Evolutionary conservation across 495 filamentous ascomycete species (phyloP).

Genomic region (Clohesyomyces aquaticus): DNA sequence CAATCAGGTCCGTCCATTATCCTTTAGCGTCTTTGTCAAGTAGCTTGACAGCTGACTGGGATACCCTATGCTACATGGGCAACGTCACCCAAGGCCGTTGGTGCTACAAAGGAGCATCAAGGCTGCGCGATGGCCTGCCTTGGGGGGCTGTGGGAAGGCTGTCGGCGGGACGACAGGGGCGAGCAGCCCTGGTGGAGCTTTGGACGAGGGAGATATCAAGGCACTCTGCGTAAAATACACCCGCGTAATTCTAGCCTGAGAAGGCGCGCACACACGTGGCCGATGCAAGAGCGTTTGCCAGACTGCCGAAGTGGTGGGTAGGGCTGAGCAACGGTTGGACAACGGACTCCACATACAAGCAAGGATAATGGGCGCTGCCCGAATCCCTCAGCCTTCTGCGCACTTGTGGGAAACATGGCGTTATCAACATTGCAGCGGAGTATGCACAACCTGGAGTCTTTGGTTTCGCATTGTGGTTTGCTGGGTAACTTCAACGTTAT

Average conservation of each 20-base stretch:
- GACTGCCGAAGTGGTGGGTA: constrained; percentile 33
- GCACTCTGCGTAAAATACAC: neutral
- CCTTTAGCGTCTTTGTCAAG: constrained; percentile 21
- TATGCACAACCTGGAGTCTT: neutral
- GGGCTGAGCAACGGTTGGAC: constrained; percentile 37
- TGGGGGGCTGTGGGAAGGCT: neutral
- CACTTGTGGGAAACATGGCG: too few species aligned
- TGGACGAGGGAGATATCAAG: neutral
- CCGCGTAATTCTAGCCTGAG: constrained; percentile 11
- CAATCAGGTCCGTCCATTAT: constrained; percentile 9
- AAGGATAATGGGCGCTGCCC: neutral
- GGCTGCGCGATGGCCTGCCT: neutral
- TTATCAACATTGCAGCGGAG: neutral
- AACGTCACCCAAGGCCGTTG: neutral
- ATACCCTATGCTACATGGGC: neutral
- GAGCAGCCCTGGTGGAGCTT: too few species aligned
- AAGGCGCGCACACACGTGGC: constrained; percentile 34
- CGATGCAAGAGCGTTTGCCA: constrained; percentile 22
- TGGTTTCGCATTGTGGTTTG: neutral
- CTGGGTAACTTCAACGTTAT: neutral
- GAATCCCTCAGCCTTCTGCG: too few species aligned
- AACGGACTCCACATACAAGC: neutral
- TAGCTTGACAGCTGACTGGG: constrained; percentile 23
- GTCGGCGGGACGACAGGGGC: neutral
- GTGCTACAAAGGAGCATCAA: neutral